Base-by-base conservation (phyloP, 129 eudicot genomes). In the Arctium minus region DNA sequence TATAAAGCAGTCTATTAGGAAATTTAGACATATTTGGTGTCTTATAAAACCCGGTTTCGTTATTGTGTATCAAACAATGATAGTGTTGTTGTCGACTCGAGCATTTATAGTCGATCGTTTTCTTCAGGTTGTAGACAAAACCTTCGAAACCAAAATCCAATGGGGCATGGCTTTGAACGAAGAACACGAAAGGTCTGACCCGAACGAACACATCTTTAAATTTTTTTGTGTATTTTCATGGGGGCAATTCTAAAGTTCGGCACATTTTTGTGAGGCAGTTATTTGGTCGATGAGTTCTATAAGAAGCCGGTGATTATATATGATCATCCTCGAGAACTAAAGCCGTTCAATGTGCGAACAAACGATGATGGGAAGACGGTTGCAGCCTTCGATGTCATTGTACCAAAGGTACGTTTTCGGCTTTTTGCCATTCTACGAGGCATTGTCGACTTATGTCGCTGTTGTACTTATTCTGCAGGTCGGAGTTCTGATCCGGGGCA, bases 331-430 rank as follows among this genome's bases (percentile, higher is more conserved):
- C 91, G 90, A 87, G 92, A 90, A 70, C 86, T 86, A 42, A 91
- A 89, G 84, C 97, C 97, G 35, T 96, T 96, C 73, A 82, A 91
- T 68, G 93, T 80, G 65, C 97, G 93, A 6, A 30, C 87, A 74
- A 93, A 93, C 39, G 93, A 91, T 73, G 99, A 95, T 81, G 97
- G 88, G 10, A 93, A 86, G 68, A 95, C 99, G 75, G 97, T 88
- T 76, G 92, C 97, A 77, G 73, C 99, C 70, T 96, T 91, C 17
- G 97, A 93, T 76, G 81, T 96, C 75, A 78, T 96, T 68, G 65
- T 95, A 74, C 99, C 99, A 38, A 95, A 88, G 97, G 98, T 89
- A 86, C 32, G 78, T 74, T 71, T 65, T 0, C 36, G 22, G 64
- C 8, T 13, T 40, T 40, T 69, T 7, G 1, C 4, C 2, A 2